Base-by-base conservation (phyloP, 495 filamentous ascomycete species). In the Talaromyces proteolyticus region DNA sequence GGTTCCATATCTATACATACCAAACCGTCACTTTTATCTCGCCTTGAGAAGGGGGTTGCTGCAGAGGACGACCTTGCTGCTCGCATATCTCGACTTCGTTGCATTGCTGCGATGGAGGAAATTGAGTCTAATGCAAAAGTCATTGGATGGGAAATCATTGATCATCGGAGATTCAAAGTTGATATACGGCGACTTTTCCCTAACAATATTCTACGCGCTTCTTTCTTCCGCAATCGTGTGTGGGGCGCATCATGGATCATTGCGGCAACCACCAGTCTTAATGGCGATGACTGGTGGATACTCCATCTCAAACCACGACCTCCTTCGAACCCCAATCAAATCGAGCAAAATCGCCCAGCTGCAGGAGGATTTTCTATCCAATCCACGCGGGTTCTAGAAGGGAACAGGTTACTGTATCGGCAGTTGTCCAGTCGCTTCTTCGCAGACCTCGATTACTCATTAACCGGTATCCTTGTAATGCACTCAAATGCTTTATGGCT, bases 251-350 rank as follows among this genome's bases (percentile, higher is more conserved):
- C 78, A 49, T 93, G 88, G 87, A 75, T 82, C 53, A 65, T 88
- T 41, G 77, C 82, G 40, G 75, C 86, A 40, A 85, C 76, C 44
- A 75, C 86, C 57, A 85, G 84, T 62, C 75, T 87, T 64, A 78
- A 78, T 55, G 87, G 88, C 36, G 87, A 93, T 63, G 71, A 67
- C 23, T 93, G 87, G 84, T 91, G 84, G 79, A 65, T 91, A 49
- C 63, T 86, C 26, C 81, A 86, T 64, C 57, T 84, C 70, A 60
- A 57, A 44, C 43, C 63, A 23, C 54, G 25, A 48, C 53, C 17
- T 5, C 56, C 18, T 20, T 38, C 42, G 26, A 18, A 19, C 12
- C 20, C 25, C 34, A 16, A 38, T 22, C 14, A 16, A 6, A 5
- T 34, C 16, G 22, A 19, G 6, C 38, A 25, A 21, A 34, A 39